Conservation (phyloP, 169 alveolate genomes). For the Plasmodium malariae region DNA sequence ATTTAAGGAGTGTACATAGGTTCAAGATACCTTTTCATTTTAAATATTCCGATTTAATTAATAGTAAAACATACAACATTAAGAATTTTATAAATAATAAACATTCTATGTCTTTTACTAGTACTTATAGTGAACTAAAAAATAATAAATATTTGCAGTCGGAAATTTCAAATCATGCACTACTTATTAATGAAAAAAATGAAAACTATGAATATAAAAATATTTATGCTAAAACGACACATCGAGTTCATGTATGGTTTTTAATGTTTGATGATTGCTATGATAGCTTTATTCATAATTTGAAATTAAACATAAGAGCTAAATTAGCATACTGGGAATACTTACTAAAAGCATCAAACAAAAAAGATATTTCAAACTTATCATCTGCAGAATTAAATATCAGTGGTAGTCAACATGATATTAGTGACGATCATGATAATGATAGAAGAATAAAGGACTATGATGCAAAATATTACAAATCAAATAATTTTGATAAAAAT, state of each 20-base stretch:
- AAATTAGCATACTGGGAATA: conserved; percentile 75
- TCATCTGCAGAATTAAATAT: neutral
- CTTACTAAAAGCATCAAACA: conserved; percentile 35
- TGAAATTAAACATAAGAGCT: conserved; percentile 65
- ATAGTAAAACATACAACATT: conserved; percentile 59
- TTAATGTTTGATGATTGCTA: conserved; percentile 71
- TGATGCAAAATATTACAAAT: conserved; percentile 11
- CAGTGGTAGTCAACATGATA: neutral
- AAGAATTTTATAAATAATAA: conserved; percentile 56
- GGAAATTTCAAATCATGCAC: conserved; percentile 28
- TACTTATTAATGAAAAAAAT: conserved; percentile 28
- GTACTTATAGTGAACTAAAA: conserved; percentile 31
- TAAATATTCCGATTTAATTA: conserved; percentile 61
- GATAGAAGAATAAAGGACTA: neutral
- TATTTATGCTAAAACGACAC: conserved; percentile 67
- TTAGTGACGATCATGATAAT: neutral
- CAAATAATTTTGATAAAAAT: conserved; percentile 54
- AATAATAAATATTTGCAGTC: conserved; percentile 51
- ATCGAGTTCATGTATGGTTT: conserved; percentile 73
- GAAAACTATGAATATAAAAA: conserved; percentile 34
- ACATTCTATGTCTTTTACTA: conserved; percentile 32
- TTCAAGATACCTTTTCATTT: conserved; percentile 52
- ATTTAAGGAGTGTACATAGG: conserved; percentile 37
- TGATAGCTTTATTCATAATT: conserved; percentile 44
- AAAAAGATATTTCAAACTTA: conserved; percentile 25